A percentile compares a stretch with the other conserved stretches of the same genome.
These are phyloP conservation scores for Tolypocladium inflatum DNA, from an alignment of 2,329 filamentous ascomycete genomes.

Conservation along the genomic window DNA sequence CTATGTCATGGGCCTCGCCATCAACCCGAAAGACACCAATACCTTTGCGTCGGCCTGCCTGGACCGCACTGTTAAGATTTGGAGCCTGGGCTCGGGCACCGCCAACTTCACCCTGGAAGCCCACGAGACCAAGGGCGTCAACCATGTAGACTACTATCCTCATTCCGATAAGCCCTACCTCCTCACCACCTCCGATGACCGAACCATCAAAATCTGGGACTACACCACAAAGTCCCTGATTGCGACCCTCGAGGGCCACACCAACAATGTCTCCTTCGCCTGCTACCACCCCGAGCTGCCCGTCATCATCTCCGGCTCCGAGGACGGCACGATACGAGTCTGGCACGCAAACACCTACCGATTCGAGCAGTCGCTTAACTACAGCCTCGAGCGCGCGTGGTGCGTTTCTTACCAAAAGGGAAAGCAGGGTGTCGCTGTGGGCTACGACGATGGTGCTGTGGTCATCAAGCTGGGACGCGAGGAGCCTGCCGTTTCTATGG, in stretches of 20 bases:
- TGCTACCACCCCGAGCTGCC: slow-evolving; percentile 96
- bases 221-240: slow-evolving; percentile 98
- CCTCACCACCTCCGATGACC: slow-evolving; percentile 91
- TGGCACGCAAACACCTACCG: slow-evolving; percentile 98
- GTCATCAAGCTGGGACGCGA: slow-evolving; percentile 97
- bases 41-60: slow-evolving; percentile 88
- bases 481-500: slow-evolving; percentile 97
- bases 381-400: slow-evolving; percentile 93
- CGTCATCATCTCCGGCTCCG: slow-evolving; percentile 94
- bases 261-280: slow-evolving; percentile 95
- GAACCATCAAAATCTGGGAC: slow-evolving; percentile 97
- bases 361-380: slow-evolving; percentile 91
- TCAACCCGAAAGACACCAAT: slow-evolving; percentile 96
- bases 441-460: slow-evolving; percentile 95
- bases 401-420: slow-evolving; percentile 94
- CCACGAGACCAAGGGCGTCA: slow-evolving; percentile 94
- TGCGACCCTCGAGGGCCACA: slow-evolving; percentile 92
- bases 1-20: slow-evolving; percentile 92
- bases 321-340: slow-evolving; percentile 94
- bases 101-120: slow-evolving; percentile 96
- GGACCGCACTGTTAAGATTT: slow-evolving; percentile 95
- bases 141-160: slow-evolving; percentile 87
- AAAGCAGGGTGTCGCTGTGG: slow-evolving; percentile 87
- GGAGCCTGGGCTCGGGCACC: slow-evolving; percentile 87
- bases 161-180: slow-evolving; percentile 75